A percentile compares a stretch with the other conserved stretches of the same genome.
Evolutionary conservation across 345 rosid genomes (phyloP).

Genomic region (Euphorbia peplus): DNA sequence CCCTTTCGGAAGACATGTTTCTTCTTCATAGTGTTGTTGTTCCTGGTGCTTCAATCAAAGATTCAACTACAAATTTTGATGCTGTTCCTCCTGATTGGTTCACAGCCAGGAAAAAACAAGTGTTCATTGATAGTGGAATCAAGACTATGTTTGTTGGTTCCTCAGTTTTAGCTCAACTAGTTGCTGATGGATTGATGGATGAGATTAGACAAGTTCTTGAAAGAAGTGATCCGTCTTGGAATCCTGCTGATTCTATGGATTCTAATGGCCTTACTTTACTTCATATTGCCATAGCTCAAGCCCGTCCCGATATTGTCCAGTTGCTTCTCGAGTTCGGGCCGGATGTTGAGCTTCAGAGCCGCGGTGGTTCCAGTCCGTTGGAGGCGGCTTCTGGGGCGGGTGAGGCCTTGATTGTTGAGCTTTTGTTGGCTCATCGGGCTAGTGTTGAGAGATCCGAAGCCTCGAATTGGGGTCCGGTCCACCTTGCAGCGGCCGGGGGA

Average conservation of each 20-base stretch:
- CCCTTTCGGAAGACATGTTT: constrained; percentile 45
- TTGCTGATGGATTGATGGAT: constrained; percentile 49
- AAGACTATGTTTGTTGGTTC: constrained; percentile 60
- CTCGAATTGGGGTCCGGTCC: constrained; percentile 50
- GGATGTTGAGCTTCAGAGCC: constrained; percentile 36
- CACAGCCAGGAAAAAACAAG: constrained; percentile 58
- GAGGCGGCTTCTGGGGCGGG: constrained; percentile 54
- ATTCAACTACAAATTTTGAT: constrained; percentile 33
- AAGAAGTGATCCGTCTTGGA: constrained; percentile 45
- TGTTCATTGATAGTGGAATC: constrained; percentile 54
- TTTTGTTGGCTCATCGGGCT: constrained; percentile 49
- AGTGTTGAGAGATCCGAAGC: constrained; percentile 39
- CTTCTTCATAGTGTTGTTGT: constrained; percentile 61
- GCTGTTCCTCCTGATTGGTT: constrained; percentile 60
- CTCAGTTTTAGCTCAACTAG: constrained; percentile 42
- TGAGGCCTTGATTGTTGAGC: constrained; percentile 53
- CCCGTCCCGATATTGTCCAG: constrained; percentile 51
- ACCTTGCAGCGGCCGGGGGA: constrained; percentile 41
- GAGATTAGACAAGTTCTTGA: constrained; percentile 58
- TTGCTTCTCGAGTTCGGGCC: constrained; percentile 55
- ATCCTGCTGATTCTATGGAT: constrained; percentile 42
- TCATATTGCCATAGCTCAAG: constrained; percentile 47
- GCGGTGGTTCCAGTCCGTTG: constrained; percentile 41
- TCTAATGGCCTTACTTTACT: constrained; percentile 45
- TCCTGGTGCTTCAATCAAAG: constrained; percentile 51